Evolutionary conservation across 768 basidiomycete species (phyloP).

Genomic region (Pulveroboletus sp.): DNA sequence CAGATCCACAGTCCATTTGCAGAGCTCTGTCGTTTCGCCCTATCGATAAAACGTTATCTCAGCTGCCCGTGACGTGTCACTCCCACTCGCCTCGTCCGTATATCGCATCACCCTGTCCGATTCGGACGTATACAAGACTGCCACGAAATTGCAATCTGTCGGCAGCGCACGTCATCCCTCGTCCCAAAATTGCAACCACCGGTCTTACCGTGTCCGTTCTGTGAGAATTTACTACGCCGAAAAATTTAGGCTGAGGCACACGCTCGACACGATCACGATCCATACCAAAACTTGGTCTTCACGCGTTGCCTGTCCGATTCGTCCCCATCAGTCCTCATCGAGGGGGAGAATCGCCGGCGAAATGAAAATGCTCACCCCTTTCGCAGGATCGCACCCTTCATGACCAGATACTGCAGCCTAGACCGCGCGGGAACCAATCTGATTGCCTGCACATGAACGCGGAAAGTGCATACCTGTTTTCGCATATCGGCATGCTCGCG

Average conservation of each 20-base stretch:
- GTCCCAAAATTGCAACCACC: not conserved
- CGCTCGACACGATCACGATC: constrained; percentile 8
- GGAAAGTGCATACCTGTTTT: constrained; percentile 57
- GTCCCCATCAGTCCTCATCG: constrained; percentile 15
- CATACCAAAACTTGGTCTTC: constrained; percentile 79
- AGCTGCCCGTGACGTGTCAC: constrained; percentile 14
- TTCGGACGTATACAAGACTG: constrained; percentile 77
- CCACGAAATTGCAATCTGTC: constrained; percentile 73
- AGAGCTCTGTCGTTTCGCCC: constrained; percentile 70
- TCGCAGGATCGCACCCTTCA: constrained; percentile 80
- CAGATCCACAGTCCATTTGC: constrained; percentile 87
- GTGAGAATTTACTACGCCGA: constrained; percentile 63
- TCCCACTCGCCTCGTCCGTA: constrained; percentile 60
- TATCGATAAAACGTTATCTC: constrained; percentile 29
- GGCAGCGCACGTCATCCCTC: constrained; percentile 2
- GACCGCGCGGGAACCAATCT: constrained; percentile 18
- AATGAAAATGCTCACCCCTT: constrained; percentile 59
- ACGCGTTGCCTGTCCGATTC: constrained; percentile 60
- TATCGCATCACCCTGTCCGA: constrained; percentile 75
- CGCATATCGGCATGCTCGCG: constrained; percentile 73
- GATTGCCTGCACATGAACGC: constrained; percentile 5
- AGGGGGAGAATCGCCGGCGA: constrained; percentile 6
- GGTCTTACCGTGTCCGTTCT: constrained; percentile 44
- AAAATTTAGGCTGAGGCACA: constrained; percentile 10
- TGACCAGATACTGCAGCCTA: constrained; percentile 83